Evolutionary conservation across 331 rosid species (phyloP).

Genomic region (Arachis monticola): DNA sequence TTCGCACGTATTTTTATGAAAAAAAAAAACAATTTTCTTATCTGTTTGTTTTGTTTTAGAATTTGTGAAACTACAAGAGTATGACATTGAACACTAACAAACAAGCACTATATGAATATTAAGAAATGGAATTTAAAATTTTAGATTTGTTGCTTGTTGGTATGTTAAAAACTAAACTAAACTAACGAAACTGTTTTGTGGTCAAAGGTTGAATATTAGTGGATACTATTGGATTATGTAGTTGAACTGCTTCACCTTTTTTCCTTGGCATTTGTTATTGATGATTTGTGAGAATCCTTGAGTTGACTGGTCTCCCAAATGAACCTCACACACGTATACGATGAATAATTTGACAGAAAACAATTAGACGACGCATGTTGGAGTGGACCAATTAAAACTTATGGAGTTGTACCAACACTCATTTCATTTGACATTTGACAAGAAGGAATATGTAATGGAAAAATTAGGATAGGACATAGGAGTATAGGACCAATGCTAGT

Average conservation of each 20-base stretch:
- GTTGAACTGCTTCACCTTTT: constrained; percentile 16
- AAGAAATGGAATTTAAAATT: too few relatives aligned
- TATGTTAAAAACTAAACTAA: neutral
- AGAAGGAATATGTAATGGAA: too few relatives aligned
- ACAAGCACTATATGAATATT: too few relatives aligned
- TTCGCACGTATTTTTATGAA: too few relatives aligned
- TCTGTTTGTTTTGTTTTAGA: too few relatives aligned
- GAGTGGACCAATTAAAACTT: neutral
- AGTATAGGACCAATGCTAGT: neutral
- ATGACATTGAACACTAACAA: too few relatives aligned
- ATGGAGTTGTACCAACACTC: neutral
- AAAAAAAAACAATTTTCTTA: too few relatives aligned
- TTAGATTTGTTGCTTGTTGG: too few relatives aligned
- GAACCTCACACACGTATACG: constrained; percentile 5
- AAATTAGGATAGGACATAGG: too few relatives aligned
- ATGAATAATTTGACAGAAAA: constrained; percentile 6
- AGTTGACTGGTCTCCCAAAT: constrained; percentile 31
- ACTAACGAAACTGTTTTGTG: neutral
- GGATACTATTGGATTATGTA: neutral
- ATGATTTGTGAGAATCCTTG: neutral
- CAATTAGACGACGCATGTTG: neutral
- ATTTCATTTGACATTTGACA: neutral
- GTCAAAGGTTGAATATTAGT: neutral
- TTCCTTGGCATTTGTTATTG: neutral
- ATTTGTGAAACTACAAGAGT: too few relatives aligned